phyloP scores from a whole-genome alignment of 345 rosid species.

The Excoecaria cochinchinensis region DNA sequence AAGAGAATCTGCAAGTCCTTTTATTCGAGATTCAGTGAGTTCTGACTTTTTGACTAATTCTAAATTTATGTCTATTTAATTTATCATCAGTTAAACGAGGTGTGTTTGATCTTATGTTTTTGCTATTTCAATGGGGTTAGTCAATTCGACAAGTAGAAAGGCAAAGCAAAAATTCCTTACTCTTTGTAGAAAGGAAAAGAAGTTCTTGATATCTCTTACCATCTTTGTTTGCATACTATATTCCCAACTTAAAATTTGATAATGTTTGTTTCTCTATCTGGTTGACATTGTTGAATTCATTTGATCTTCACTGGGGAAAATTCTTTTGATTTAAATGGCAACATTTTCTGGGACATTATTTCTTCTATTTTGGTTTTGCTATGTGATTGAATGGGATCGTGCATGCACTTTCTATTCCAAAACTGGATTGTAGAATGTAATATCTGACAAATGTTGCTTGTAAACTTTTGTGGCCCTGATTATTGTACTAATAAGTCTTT shows the following conservation, averaged over 20 bases:
- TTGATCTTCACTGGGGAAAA: background rate
- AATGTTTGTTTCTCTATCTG: background rate
- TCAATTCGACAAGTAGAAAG: no score
- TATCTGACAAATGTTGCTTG: background rate
- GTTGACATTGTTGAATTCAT: background rate
- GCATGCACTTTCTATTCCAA: background rate
- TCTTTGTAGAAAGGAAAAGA: no score
- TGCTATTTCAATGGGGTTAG: background rate
- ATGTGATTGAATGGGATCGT: background rate
- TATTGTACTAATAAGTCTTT: background rate
- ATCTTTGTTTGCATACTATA: background rate
- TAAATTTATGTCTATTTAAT: background rate
- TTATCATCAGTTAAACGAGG: background rate
- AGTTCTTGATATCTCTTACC: background rate
- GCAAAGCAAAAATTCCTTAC: no score
- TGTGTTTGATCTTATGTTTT: background rate
- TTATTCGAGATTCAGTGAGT: conserved; percentile 70
- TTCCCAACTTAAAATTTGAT: background rate
- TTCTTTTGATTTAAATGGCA: background rate
- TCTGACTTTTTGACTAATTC: background rate
- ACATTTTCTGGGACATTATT: background rate
- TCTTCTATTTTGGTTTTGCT: background rate
- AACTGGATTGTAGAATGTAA: background rate
- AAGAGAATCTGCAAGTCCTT: conserved; percentile 90
- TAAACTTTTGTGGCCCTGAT: background rate